Base-by-base conservation (phyloP, 352 stramenopile species). In the Pythium periplocum region DNA sequence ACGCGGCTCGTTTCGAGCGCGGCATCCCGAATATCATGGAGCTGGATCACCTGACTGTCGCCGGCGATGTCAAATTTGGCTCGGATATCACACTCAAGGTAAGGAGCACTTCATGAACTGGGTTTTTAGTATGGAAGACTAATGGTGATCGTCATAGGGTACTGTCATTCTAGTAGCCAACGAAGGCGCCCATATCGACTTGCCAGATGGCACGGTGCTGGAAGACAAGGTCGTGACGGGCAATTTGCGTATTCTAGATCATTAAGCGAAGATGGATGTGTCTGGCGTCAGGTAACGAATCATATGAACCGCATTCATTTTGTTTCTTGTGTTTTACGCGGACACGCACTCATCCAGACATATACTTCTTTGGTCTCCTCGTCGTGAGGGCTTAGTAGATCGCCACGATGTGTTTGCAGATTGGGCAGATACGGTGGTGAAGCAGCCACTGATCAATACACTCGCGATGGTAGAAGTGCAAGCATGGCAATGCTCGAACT, bases 131-230 rank as follows among this genome's bases (percentile, higher is more conserved):
- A 4, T 48, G 4, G 59, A 11, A 45, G 10, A 42, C 7, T 38
- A 34, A 8, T 9, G 6, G 6, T n/a, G n/a, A n/a, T n/a, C n/a
- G n/a, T n/a, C n/a, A 9, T 58, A 96, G 86, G 92, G 92, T 42
- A 98, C 92, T 8, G 92, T 98, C 34, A 98, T 98, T 74, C 79
- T 98, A 47, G 91, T 98, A 43, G 92, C 92, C 10, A 96, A 97
- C 52, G 91, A 97, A 73, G 92, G 92, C 33, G 86, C 82, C 46
- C 89, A 96, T 45, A 98, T 98, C 54, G 93, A 97, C 54, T 73
- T 98, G 44, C 92, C 91, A 0, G 90, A 97, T 42, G 90, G 90
- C 41, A 96, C 92, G 6, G 85, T 98, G 53, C 70, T 98, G 42
- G 80, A 96, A 75, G 90, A 98, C 66, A 97, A 97, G 70, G 92